phyloP scores from a whole-genome alignment of 2,329 filamentous ascomycete species.

The Cladosporium sp. region DNA sequence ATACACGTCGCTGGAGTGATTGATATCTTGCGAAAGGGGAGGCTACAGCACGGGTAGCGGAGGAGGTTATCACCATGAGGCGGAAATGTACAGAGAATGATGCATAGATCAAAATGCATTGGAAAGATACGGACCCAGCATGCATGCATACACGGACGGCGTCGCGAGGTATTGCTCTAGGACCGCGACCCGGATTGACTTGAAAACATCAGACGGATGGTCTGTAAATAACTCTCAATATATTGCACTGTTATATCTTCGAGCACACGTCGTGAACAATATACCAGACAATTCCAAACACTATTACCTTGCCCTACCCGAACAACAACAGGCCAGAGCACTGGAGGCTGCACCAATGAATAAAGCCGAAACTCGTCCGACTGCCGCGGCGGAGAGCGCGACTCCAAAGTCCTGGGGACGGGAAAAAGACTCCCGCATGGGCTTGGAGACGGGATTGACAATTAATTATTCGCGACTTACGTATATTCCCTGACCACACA shows the following conservation, averaged over 20 bases:
- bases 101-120: not conserved
- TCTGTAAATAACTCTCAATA: not conserved
- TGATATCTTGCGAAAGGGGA: no score
- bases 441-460: not conserved
- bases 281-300: no score
- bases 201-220: not conserved
- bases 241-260: no score
- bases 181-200: not conserved
- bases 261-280: no score
- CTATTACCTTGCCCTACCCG: no score
- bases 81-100: not conserved
- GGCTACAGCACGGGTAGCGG: no score
- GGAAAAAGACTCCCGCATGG: not conserved
- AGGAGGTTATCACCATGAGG: not conserved
- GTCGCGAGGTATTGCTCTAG: not conserved
- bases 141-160: not conserved
- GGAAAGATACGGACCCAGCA: not conserved
- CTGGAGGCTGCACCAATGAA: no score
- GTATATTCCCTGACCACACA: no score
- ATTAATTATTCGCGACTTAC: no score
- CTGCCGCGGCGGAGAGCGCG: no score
- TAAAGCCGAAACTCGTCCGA: no score
- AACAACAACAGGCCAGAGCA: no score
- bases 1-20: conserved; percentile 64
- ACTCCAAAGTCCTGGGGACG: not conserved